Conservation (phyloP, 768 basidiomycete species). For the Austroboletus festivus region DNA sequence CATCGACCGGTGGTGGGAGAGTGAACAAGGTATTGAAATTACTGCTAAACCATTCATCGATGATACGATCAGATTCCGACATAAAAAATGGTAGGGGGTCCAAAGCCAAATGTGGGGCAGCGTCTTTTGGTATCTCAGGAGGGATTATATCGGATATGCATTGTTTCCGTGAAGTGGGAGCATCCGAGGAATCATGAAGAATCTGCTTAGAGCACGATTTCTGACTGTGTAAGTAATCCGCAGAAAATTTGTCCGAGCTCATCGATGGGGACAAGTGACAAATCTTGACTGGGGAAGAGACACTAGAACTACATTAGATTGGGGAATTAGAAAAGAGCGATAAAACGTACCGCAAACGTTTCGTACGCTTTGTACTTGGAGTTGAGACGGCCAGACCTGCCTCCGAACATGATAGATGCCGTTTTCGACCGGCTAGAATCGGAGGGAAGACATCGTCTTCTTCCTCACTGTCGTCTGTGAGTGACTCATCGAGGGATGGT, state of each 20-base stretch:
- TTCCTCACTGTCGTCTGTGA: slow-evolving; percentile 12
- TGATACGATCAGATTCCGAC: slow-evolving; percentile 11
- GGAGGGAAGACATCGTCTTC: slow-evolving; percentile 12
- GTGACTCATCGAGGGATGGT: slow-evolving; percentile 3
- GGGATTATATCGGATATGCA: slow-evolving; percentile 33
- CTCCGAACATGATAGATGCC: slow-evolving; percentile 3
- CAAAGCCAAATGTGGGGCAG: slow-evolving; percentile 24
- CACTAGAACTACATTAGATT: too few species aligned
- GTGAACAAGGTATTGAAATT: slow-evolving; percentile 24
- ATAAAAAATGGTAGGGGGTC: slow-evolving; percentile 27
- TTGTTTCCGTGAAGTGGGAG: slow-evolving; percentile 27
- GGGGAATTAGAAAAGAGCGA: too few species aligned
- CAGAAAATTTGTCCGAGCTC: background rate
- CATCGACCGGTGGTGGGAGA: slow-evolving; percentile 20
- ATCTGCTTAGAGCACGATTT: background rate
- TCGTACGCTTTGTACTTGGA: background rate
- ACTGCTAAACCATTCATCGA: slow-evolving; percentile 37
- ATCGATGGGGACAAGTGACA: slow-evolving; percentile 2
- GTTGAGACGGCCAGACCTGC: background rate
- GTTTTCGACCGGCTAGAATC: slow-evolving; percentile 13
- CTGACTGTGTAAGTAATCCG: background rate
- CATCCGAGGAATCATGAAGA: background rate
- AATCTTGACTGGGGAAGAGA: background rate
- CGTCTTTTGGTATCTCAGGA: slow-evolving; percentile 21
- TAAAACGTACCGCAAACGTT: slow-evolving; percentile 10